A percentile compares a stretch with the other conserved stretches of the same genome.
These are phyloP conservation scores for Gossypium gossypioides DNA, from an alignment of 441 rosid genomes.

Conservation along the genomic window DNA sequence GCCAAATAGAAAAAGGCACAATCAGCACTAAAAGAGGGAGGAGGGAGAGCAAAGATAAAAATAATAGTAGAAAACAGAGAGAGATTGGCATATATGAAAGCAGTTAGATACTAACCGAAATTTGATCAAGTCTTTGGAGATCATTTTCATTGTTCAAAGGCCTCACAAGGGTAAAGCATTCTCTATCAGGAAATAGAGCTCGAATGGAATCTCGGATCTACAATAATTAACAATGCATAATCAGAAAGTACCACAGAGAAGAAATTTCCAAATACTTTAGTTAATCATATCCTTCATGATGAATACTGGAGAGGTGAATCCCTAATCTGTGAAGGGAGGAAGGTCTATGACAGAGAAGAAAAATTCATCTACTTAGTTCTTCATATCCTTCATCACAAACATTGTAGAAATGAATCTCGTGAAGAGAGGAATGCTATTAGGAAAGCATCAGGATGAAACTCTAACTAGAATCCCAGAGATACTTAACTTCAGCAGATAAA, in stretches of 20 bases:
- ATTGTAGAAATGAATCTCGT: not conserved
- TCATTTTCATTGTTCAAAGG: conserved; percentile 79
- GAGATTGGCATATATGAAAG: conserved; percentile 4
- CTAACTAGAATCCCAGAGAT: not conserved
- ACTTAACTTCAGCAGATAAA: not conserved
- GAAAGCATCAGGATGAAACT: not conserved
- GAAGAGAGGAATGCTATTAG: not conserved
- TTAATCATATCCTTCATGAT: not conserved
- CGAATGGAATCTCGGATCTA: conserved; percentile 86
- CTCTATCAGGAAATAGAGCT: conserved; percentile 90
- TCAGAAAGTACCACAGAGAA: conserved; percentile 20
- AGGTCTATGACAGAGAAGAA: conserved; percentile 1
- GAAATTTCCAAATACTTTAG: not conserved
- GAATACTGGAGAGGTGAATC: not conserved
- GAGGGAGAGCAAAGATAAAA: not conserved
- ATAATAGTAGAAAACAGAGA: not conserved
- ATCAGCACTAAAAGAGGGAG: not conserved
- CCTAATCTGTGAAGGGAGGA: not conserved
- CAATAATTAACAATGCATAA: conserved; percentile 12
- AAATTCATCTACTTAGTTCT: not conserved
- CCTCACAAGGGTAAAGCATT: conserved; percentile 82
- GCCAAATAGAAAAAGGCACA: not conserved
- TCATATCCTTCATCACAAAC: not conserved
- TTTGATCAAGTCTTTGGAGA: conserved; percentile 82
- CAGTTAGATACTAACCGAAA: conserved; percentile 44